phyloP scores from a whole-genome alignment of 2,329 filamentous ascomycete genomes.

The Fusarium citri region DNA sequence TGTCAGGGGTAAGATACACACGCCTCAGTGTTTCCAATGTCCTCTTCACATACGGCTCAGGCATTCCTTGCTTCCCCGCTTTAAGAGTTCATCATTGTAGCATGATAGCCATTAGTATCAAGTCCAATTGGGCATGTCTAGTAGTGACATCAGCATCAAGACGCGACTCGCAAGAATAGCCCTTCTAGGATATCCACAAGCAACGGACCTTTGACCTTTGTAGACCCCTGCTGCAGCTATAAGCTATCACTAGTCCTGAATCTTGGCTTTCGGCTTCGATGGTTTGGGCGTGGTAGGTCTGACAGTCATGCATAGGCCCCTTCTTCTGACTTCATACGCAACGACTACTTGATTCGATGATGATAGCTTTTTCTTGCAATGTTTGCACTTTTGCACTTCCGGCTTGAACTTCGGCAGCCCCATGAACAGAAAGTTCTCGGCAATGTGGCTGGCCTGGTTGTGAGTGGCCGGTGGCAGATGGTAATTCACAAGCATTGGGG shows the following conservation, averaged over 20 bases:
- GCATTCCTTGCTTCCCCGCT: not conserved
- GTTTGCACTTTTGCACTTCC: not conserved
- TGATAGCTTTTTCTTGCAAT: slow-evolving; percentile 9
- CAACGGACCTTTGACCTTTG: not conserved
- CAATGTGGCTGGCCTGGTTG: not conserved
- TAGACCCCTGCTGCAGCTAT: not conserved
- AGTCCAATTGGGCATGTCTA: not conserved
- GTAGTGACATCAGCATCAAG: not conserved
- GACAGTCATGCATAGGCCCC: slow-evolving; percentile 11
- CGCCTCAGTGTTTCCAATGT: not conserved
- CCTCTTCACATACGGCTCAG: not conserved
- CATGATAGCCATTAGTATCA: too few species aligned
- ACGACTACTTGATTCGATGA: not conserved
- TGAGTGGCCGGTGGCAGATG: not conserved
- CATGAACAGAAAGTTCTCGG: slow-evolving; percentile 30
- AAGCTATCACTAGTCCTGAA: not conserved
- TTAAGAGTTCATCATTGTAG: not conserved
- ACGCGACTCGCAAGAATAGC: not conserved
- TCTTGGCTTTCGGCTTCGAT: slow-evolving; percentile 9
- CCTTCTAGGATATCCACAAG: not conserved
- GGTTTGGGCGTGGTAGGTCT: slow-evolving; percentile 7
- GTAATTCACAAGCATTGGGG: slow-evolving; percentile 3
- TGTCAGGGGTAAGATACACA: not conserved
- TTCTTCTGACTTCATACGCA: slow-evolving; percentile 9
- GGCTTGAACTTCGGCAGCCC: slow-evolving; percentile 14